phyloP scores from a whole-genome alignment of 108 stramenopile genomes.

The Skeletonema tropicum region DNA sequence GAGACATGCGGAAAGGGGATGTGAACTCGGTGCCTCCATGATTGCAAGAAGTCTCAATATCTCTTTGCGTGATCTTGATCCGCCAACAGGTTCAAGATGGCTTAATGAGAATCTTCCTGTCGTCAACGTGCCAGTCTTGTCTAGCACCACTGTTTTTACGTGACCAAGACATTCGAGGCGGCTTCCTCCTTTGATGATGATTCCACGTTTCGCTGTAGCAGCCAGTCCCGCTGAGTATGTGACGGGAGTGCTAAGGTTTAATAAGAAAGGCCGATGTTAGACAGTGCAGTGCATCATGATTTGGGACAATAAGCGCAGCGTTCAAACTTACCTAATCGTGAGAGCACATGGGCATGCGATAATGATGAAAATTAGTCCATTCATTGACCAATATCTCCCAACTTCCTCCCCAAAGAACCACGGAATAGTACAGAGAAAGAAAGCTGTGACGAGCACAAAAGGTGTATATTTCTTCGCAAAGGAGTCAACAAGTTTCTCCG shows the following conservation, averaged over 20 bases:
- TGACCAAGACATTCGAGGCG: constrained; percentile 84
- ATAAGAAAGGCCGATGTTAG: not conserved
- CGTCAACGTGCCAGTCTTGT: constrained; percentile 93
- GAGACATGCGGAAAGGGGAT: constrained; percentile 81
- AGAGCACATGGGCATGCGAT: constrained; percentile 96
- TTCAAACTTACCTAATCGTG: constrained; percentile 53
- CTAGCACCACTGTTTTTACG: constrained; percentile 73
- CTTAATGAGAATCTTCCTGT: constrained; percentile 72
- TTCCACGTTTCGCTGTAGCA: constrained; percentile 83
- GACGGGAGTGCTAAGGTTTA: constrained; percentile 74
- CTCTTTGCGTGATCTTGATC: constrained; percentile 49
- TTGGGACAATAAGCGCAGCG: not conserved
- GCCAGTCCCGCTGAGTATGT: constrained; percentile 90
- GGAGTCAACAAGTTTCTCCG: constrained; percentile 87
- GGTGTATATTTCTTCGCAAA: constrained; percentile 92
- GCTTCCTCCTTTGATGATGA: constrained; percentile 87
- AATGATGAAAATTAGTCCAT: constrained; percentile 88
- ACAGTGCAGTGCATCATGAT: not conserved
- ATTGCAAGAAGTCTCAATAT: constrained; percentile 72
- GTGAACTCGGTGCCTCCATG: constrained; percentile 83
- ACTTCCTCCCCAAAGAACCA: constrained; percentile 73
- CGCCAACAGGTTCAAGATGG: constrained; percentile 62
- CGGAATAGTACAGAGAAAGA: constrained; percentile 80
- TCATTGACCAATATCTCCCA: constrained; percentile 72
- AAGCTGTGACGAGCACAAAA: constrained; percentile 66